These are phyloP conservation scores for Verticillium nubilum DNA, from an alignment of 2,329 filamentous ascomycete genomes.

Conservation along the genomic window DNA sequence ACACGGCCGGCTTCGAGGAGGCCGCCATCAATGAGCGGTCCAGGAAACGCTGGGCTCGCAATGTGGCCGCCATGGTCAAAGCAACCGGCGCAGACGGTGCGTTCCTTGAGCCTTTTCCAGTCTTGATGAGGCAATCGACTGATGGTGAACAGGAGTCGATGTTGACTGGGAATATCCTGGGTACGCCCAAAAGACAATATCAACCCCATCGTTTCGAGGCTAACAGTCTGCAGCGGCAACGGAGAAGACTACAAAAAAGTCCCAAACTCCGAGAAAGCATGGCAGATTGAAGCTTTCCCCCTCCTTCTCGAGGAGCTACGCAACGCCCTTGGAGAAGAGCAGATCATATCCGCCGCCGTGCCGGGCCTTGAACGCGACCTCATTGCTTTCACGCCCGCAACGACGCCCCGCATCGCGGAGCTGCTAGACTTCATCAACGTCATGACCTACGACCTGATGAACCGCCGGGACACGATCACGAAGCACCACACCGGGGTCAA, in stretches of 20 bases:
- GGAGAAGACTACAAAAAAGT: slow-evolving; percentile 63
- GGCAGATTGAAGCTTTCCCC: slow-evolving; percentile 60
- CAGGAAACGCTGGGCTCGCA: slow-evolving; percentile 55
- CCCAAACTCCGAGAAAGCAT: slow-evolving; percentile 53
- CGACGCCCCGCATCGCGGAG: slow-evolving; percentile 51
- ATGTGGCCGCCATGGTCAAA: slow-evolving; percentile 58
- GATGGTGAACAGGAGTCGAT: slow-evolving; percentile 23
- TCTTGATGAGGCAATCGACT: not conserved
- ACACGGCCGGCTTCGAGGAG: slow-evolving; percentile 55
- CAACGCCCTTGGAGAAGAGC: slow-evolving; percentile 46
- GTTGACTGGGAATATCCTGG: slow-evolving; percentile 63
- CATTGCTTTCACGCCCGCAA: slow-evolving; percentile 58
- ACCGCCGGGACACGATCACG: slow-evolving; percentile 59
- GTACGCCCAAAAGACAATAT: slow-evolving; percentile 19
- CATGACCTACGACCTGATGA: slow-evolving; percentile 67
- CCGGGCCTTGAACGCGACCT: slow-evolving; percentile 61
- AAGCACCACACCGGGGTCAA: slow-evolving; percentile 60
- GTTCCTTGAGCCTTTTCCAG: slow-evolving; percentile 15
- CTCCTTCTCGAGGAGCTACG: slow-evolving; percentile 55
- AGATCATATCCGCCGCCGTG: slow-evolving; percentile 62
- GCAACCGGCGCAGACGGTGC: slow-evolving; percentile 58
- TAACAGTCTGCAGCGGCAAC: slow-evolving; percentile 47
- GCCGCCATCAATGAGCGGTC: slow-evolving; percentile 39
- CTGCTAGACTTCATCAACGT: slow-evolving; percentile 63
- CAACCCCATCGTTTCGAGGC: not conserved